Evolutionary conservation across 257 asterid genomes (phyloP).

Genomic region (Nicotiana paniculata): DNA sequence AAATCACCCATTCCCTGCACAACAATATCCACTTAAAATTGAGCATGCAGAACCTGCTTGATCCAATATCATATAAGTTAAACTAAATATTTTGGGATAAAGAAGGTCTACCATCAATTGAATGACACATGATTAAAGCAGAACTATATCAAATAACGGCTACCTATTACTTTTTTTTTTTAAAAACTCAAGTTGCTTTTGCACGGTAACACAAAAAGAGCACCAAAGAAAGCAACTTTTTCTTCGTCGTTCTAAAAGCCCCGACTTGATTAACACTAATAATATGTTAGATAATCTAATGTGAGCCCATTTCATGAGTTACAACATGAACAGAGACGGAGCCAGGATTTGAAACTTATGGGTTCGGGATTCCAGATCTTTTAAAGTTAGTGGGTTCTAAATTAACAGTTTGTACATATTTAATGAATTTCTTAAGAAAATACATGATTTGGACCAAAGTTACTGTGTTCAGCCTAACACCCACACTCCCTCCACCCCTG

Average conservation of each 20-base stretch:
- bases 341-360: too few relatives aligned
- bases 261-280: not conserved
- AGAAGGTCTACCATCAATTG: not conserved
- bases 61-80: not conserved
- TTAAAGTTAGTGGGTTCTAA: too few relatives aligned
- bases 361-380: too few relatives aligned
- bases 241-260: not conserved
- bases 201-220: too few relatives aligned
- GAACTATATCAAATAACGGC: not conserved
- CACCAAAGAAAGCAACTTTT: not conserved
- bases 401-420: too few relatives aligned
- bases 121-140: not conserved
- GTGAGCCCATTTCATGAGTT: not conserved
- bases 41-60: not conserved
- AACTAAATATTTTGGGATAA: not conserved
- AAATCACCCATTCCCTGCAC: constrained; percentile 93
- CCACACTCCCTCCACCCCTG: too few relatives aligned
- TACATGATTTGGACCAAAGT: too few relatives aligned
- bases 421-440: too few relatives aligned
- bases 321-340: not conserved
- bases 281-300: not conserved
- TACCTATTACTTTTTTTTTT: not conserved
- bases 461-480: too few relatives aligned
- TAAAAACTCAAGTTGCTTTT: too few relatives aligned
- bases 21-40: not conserved